Conservation (phyloP, 352 stramenopile species). For the Globisporangium paddicum region DNA sequence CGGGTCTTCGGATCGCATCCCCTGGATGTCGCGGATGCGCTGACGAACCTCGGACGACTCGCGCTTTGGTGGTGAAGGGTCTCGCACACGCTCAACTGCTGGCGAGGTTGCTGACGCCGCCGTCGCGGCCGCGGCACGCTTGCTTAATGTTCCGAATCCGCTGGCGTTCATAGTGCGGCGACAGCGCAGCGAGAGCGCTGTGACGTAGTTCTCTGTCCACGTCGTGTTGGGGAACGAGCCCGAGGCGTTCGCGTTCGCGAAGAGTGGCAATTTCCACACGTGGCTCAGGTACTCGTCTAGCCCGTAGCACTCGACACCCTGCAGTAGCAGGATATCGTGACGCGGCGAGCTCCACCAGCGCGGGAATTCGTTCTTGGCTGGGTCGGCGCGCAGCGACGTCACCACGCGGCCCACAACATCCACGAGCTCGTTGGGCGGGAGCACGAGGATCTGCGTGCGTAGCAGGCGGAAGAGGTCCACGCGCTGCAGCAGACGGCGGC, state of each 20-base stretch:
- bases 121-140: slow-evolving; percentile 8
- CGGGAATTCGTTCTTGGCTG: slow-evolving; percentile 30
- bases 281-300: slow-evolving; percentile 61
- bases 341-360: slow-evolving; percentile 71
- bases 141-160: background rate
- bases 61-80: slow-evolving; percentile 8
- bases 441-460: slow-evolving; percentile 59
- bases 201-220: slow-evolving; percentile 82
- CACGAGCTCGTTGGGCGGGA: slow-evolving; percentile 57
- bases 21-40: slow-evolving; percentile 55
- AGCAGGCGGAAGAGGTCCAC: slow-evolving; percentile 79
- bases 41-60: slow-evolving; percentile 29
- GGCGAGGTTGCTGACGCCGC: background rate
- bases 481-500: slow-evolving; percentile 60
- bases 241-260: slow-evolving; percentile 35
- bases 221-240: slow-evolving; percentile 43
- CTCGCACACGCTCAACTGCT: background rate
- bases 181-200: slow-evolving; percentile 28
- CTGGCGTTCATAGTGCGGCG: slow-evolving; percentile 24
- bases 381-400: slow-evolving; percentile 16
- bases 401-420: slow-evolving; percentile 54
- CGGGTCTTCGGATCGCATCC: slow-evolving; percentile 65
- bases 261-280: slow-evolving; percentile 68
- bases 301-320: slow-evolving; percentile 80
- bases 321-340: slow-evolving; percentile 77